Evolutionary conservation across 208 protist species (phyloP).

Genomic region (Wallacemonas sp.): DNA sequence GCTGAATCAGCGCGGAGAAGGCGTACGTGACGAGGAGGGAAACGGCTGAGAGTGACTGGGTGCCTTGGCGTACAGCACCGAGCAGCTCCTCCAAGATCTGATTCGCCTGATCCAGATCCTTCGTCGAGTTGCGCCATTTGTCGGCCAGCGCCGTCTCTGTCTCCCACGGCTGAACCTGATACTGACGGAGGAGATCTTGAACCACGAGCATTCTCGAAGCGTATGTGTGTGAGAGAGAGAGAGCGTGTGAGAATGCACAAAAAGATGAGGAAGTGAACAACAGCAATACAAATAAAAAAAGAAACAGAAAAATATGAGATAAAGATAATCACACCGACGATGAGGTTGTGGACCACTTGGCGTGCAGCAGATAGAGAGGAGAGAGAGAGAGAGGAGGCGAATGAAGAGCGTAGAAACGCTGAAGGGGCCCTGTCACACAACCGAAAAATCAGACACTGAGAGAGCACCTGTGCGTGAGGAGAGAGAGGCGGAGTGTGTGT

Average conservation of each 20-base stretch:
- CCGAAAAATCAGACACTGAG: no score
- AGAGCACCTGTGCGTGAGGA: no score
- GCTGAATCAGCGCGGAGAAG: background rate
- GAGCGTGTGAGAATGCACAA: background rate
- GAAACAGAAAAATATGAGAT: background rate
- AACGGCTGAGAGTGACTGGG: background rate
- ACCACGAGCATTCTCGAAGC: background rate
- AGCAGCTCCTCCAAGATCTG: background rate
- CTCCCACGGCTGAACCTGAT: background rate
- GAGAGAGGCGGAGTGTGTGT: no score
- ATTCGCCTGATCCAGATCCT: background rate
- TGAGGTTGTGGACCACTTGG: no score
- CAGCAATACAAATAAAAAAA: background rate
- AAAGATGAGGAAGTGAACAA: background rate
- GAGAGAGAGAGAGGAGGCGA: no score
- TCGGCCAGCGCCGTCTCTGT: background rate
- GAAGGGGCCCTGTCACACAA: no score
- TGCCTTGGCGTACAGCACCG: background rate
- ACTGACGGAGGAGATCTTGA: background rate
- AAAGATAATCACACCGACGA: no score
- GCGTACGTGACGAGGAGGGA: background rate
- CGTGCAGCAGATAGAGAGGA: no score
- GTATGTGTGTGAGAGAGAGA: background rate
- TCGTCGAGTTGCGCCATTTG: background rate
- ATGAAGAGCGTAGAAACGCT: no score